Base-by-base conservation (phyloP, 139 green algal genomes). In the Chlorella sp. region DNA sequence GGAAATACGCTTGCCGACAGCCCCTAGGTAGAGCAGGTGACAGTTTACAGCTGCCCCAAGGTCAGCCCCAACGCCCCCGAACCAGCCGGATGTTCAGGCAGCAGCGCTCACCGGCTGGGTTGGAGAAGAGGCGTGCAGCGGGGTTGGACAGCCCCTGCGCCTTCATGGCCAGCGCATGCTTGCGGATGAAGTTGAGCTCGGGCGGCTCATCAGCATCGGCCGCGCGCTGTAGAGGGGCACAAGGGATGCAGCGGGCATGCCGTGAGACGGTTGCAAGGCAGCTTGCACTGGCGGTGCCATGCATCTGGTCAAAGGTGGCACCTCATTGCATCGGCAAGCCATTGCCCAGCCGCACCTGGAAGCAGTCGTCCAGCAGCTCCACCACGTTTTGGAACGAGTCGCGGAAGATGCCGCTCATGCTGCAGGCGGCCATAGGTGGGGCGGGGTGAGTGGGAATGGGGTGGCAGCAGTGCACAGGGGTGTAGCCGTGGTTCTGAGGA, bases 321-420 rank as follows among this genome's bases (percentile, higher is more conserved):
- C n/a, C n/a, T n/a, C n/a, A n/a, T n/a, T n/a, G n/a, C n/a, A n/a
- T n/a, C n/a, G n/a, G n/a, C n/a, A n/a, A n/a, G n/a, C n/a, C n/a
- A n/a, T n/a, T n/a, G 6, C 16, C 34, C 18, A 25, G 4, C 1
- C 69, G 5, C 62, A 89, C 85, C 69, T 94, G 88, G 88, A 99
- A 98, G 51, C 98, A 87, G 88, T 99, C 97, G 87, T 99, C 97
- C 71, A 99, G 90, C 56, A 99, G 93, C 86, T 98, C 96, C 65
- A 99, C 95, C 63, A 98, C 94, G 78, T 98, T 98, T 85, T 94
- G 93, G 72, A 96, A 97, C 0, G 87, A 93, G 88, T 98, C 96
- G 17, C 96, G 84, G 93, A 99, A 99, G 90, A 99, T 99, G 81
- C 97, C 97, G 65, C 74, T 93, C 94, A 99, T 96, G 94, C 51